Evolutionary conservation across 2,329 filamentous ascomycete genomes (phyloP).

Genomic region (Apiospora sp.): DNA sequence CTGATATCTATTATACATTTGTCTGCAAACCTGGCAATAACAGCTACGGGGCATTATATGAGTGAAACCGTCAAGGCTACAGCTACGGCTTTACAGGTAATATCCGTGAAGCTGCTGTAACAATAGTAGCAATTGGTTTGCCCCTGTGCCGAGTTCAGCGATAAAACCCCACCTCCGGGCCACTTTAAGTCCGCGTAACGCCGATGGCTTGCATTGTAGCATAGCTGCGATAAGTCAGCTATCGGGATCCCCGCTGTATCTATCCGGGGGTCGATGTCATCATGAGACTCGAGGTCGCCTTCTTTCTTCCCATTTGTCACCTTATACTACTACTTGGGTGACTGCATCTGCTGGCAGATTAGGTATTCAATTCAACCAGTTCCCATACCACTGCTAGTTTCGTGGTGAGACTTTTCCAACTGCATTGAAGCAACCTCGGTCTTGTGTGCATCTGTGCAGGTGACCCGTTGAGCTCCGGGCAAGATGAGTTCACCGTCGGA

Average conservation of each 20-base stretch:
- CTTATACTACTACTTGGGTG: neutral
- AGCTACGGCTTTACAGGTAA: neutral
- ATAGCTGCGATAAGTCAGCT: constrained; percentile 9
- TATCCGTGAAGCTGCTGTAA: neutral
- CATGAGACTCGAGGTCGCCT: constrained; percentile 14
- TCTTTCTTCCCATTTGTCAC: neutral
- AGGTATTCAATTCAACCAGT: neutral
- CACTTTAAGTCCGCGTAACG: constrained; percentile 19
- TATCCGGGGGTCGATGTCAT: constrained; percentile 23
- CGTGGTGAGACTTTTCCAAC: neutral
- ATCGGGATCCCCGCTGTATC: constrained; percentile 22
- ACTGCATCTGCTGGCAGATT: constrained; percentile 18
- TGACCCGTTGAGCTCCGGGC: constrained; percentile 20
- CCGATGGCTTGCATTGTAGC: neutral
- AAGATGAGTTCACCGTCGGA: constrained; percentile 21
- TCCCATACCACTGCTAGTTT: neutral
- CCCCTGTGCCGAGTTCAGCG: neutral
- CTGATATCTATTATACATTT: neutral
- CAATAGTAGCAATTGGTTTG: constrained; percentile 34
- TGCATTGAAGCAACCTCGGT: neutral
- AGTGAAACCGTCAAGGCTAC: neutral
- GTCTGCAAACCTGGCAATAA: neutral
- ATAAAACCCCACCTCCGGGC: neutral
- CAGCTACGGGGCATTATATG: too few species aligned
- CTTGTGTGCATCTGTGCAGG: constrained; percentile 8